Base-by-base conservation (phyloP, 768 basidiomycete species). In the Clitopilus passeckerianus region DNA sequence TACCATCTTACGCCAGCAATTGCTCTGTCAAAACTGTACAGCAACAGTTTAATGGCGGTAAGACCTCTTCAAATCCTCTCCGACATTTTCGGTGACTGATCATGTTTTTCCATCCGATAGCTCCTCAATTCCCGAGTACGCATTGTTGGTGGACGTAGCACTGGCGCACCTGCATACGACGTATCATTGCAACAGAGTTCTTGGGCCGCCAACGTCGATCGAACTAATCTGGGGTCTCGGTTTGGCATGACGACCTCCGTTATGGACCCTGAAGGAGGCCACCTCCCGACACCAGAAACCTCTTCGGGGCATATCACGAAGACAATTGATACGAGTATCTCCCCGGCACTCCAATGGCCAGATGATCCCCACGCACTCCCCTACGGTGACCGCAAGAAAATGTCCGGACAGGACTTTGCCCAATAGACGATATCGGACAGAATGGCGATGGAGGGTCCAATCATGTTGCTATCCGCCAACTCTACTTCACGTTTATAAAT, bases 1-100 rank as follows among this genome's bases (percentile, higher is more conserved):
- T 64, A 59, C 34, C 66, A 65, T 20, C 56, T 70, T 44, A 54
- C 62, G 14, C 64, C 64, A 6, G 56, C 61, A 10, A 59, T 63
- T 37, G 61, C 65, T 43, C 54, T 67, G 2, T 64, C 66, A 14
- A 70, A 70, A 20, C 57, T 68, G 4, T 70, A 70, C 37, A 66
- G 65, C 5, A 70, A 68, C 46, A 50, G 46, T 50, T 50, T 50
- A 20, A 41, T 41, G 37, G 37, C 37, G 37, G 37, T 41, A 41
- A 41, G 37, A 15, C 46, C 37, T 5, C 37, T 41, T 18, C 37
- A 18, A 15, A 9, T 14, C 10, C 37, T 18, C 37, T 9, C 37
- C n/a, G 12, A 41, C n/a, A 41, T 5, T 30, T 4, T 7, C 27
- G 27, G 27, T 30, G 27, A 30, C 27, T 30, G 10, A 41, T 50